Evolutionary conservation across 2,329 filamentous ascomycete genomes (phyloP).

Genomic region (Coniochaeta hoffmannii): DNA sequence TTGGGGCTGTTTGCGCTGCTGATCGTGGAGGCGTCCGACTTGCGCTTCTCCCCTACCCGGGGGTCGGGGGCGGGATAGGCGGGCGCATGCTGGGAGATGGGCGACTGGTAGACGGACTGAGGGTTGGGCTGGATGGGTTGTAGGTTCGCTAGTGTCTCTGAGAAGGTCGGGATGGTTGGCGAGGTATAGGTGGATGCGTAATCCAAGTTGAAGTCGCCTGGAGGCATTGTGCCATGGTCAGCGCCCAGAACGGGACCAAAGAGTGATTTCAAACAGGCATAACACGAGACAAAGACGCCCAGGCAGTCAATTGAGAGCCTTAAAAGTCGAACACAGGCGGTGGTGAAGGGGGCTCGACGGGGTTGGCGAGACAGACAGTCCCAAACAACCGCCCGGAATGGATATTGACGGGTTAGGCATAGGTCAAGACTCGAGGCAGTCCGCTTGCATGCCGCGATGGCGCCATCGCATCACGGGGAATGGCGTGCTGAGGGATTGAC

Average conservation of each 20-base stretch:
- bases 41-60: constrained; percentile 31
- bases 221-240: constrained; percentile 39
- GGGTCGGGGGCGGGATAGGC: constrained; percentile 17
- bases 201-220: constrained; percentile 53
- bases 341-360: neutral
- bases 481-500: constrained; percentile 45
- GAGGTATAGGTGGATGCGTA: constrained; percentile 45
- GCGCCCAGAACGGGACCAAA: constrained; percentile 17
- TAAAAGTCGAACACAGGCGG: neutral
- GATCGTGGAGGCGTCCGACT: constrained; percentile 20
- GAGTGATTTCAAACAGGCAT: neutral
- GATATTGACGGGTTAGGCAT: neutral
- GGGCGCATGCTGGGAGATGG: constrained; percentile 23
- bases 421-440: neutral
- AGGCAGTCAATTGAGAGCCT: neutral
- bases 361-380: neutral
- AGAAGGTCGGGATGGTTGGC: constrained; percentile 37
- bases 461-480: constrained; percentile 44
- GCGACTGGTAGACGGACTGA: constrained; percentile 35
- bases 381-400: neutral
- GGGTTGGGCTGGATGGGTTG: constrained; percentile 46
- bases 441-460: constrained; percentile 1
- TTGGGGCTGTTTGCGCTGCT: constrained; percentile 22
- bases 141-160: constrained; percentile 32
- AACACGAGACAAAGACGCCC: neutral